Conservation (phyloP, 2,329 filamentous ascomycete species). For the Penicillium sp. region DNA sequence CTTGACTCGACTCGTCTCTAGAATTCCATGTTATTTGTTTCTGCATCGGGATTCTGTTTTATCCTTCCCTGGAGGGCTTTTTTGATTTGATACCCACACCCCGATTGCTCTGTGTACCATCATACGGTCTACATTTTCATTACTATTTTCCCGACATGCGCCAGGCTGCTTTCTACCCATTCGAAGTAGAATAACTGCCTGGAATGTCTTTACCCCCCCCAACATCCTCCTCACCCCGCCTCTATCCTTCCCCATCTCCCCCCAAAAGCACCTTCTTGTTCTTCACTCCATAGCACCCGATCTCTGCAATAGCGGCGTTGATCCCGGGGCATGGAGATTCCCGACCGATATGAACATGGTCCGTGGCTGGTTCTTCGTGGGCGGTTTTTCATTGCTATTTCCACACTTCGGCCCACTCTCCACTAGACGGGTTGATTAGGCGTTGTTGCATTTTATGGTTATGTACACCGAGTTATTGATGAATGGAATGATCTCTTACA, state of each 20-base stretch:
- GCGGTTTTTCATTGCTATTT: background rate
- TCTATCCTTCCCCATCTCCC: too few relatives aligned
- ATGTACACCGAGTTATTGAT: conserved; percentile 24
- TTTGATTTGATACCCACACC: conserved; percentile 32
- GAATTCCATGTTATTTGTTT: too few relatives aligned
- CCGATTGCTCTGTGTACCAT: conserved; percentile 27
- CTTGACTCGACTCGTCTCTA: too few relatives aligned
- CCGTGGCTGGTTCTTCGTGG: conserved; percentile 14
- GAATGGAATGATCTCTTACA: conserved; percentile 25
- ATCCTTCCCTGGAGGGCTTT: conserved; percentile 9
- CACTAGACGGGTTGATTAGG: conserved; percentile 15
- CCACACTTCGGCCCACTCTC: background rate
- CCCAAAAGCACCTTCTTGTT: conserved; percentile 12
- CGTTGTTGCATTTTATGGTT: conserved; percentile 13
- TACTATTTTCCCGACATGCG: background rate
- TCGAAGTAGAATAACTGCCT: background rate
- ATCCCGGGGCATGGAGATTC: conserved; percentile 1
- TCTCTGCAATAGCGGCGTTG: conserved; percentile 2
- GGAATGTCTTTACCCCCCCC: conserved; percentile 5
- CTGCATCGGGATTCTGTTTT: conserved; percentile 18
- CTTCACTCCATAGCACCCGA: background rate
- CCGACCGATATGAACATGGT: conserved; percentile 31
- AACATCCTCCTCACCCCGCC: background rate
- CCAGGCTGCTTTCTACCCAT: too few relatives aligned
- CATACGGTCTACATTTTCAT: conserved; percentile 17